Base-by-base conservation (phyloP, 371 early-diverging fungal genomes). In the Syncephalastrum monosporum region DNA sequence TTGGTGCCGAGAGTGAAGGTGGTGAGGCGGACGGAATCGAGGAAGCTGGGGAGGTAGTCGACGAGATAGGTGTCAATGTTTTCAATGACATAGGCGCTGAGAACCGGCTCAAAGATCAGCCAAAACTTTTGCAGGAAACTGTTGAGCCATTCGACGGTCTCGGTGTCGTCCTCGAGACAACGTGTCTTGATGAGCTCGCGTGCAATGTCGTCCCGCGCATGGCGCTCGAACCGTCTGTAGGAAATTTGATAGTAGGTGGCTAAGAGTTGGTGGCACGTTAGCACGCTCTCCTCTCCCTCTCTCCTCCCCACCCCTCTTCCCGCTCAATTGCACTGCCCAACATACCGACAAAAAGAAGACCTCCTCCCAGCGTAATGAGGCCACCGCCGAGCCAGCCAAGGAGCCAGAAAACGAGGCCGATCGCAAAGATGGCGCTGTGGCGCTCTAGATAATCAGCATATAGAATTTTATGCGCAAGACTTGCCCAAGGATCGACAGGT, bases 71-170 rank as follows among this genome's bases (percentile, higher is more conserved):
- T 79, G 73, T 93, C 90, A 50, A 90, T 86, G 19, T 81, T 82
- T 47, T 86, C 87, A 17, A 90, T 86, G 19, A 96, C 83, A 8
- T 85, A 79, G 10, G 87, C 85, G 47, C 94, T 90, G 49, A 99
- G 73, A 4, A 87, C 86, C 2, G 99, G 96, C 76, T 99, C 99
- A 59, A 91, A 92, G 56, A 94, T 95, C 14, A 91, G 73, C 99
- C 99, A 99, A 69, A 97, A 94, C 21, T 78, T 75, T 50, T 75
- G 56, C 47, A 96, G 67, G 68, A 98, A 92, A 69, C 86, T 90
- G 74, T 99, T 99, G 60, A 99, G 73, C 99, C 99, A 99, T 60
- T 97, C 97, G 4, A 92, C 95, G 27, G 92, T 83, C 74, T 99
- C 99, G 15, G 67, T 65, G 29, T 80, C 76, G 10, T 72, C 63